phyloP scores from a whole-genome alignment of 2,329 filamentous ascomycete genomes.

The Trematosphaeria pertusa region DNA sequence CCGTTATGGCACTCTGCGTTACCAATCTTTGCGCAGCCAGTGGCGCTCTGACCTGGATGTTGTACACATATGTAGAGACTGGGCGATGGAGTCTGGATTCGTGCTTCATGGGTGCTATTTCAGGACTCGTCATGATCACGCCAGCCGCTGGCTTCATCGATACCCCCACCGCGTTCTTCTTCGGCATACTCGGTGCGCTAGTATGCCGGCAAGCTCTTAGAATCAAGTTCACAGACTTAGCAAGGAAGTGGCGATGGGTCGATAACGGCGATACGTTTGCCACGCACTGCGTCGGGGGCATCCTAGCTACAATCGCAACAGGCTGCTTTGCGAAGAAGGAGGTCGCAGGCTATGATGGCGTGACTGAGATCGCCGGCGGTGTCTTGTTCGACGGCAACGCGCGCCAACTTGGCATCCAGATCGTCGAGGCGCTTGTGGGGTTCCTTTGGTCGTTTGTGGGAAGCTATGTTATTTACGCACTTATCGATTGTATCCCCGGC shows the following conservation, averaged over 20 bases:
- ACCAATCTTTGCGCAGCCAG: constrained; percentile 59
- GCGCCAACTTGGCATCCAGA: constrained; percentile 58
- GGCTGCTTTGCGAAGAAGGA: constrained; percentile 60
- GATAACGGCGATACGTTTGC: constrained; percentile 64
- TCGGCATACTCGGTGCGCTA: constrained; percentile 56
- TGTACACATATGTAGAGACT: constrained; percentile 53
- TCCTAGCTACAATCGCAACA: constrained; percentile 59
- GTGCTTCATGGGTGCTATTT: constrained; percentile 61
- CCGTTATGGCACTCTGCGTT: constrained; percentile 58
- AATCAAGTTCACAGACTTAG: constrained; percentile 60
- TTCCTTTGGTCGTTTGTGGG: constrained; percentile 60
- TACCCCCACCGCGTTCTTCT: constrained; percentile 57
- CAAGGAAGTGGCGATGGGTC: constrained; percentile 58
- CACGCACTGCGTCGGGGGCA: constrained; percentile 61
- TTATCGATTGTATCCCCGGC: constrained; percentile 61
- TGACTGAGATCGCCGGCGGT: constrained; percentile 57
- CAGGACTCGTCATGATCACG: constrained; percentile 61
- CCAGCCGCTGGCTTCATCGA: constrained; percentile 59
- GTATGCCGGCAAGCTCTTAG: constrained; percentile 60
- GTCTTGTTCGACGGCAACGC: constrained; percentile 62
- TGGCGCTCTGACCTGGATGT: constrained; percentile 57
- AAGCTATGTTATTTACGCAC: constrained; percentile 57
- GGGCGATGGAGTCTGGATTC: constrained; percentile 58
- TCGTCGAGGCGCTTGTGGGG: constrained; percentile 59
- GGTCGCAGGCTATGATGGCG: constrained; percentile 61